A percentile compares a stretch with the other conserved stretches of the same genome.
These are phyloP conservation scores for Stenogyne calaminthoides DNA, from an alignment of 305 asterid species.

Conservation along the genomic window DNA sequence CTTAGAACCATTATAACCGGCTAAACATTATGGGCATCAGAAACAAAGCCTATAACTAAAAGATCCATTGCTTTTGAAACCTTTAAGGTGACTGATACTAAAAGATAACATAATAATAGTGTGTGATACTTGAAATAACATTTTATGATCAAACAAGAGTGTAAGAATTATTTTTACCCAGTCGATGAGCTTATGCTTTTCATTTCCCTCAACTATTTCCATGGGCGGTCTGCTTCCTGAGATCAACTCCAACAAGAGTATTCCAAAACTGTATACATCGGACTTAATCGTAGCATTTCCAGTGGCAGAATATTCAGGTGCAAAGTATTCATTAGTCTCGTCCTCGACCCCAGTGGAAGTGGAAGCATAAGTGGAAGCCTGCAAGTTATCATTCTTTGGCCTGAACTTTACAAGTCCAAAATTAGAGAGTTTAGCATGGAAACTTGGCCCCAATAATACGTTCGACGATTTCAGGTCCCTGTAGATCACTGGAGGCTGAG, in stretches of 20 bases:
- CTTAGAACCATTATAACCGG: too few species aligned
- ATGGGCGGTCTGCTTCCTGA: conserved; percentile 21
- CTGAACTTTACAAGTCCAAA: conserved; percentile 36
- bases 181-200: conserved; percentile 4
- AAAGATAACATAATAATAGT: too few species aligned
- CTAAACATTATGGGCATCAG: too few species aligned
- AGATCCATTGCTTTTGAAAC: too few species aligned
- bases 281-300: conserved; percentile 31
- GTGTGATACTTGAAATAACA: too few species aligned
- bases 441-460: conserved; percentile 27
- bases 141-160: background rate
- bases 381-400: background rate
- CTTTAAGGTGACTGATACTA: too few species aligned
- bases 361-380: background rate
- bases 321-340: conserved; percentile 27
- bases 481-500: conserved; percentile 35
- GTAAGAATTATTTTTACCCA: background rate
- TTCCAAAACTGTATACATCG: conserved; percentile 35
- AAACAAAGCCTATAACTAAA: too few species aligned
- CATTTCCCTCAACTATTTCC: background rate
- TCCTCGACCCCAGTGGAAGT: conserved; percentile 27
- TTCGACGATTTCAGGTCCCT: conserved; percentile 37
- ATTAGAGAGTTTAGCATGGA: conserved; percentile 32
- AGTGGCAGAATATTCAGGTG: conserved; percentile 39
- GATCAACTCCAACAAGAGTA: conserved; percentile 35